These are phyloP conservation scores for Arxiozyma heterogenica DNA, from an alignment of 1,139 yeast species.

Conservation along the genomic window DNA sequence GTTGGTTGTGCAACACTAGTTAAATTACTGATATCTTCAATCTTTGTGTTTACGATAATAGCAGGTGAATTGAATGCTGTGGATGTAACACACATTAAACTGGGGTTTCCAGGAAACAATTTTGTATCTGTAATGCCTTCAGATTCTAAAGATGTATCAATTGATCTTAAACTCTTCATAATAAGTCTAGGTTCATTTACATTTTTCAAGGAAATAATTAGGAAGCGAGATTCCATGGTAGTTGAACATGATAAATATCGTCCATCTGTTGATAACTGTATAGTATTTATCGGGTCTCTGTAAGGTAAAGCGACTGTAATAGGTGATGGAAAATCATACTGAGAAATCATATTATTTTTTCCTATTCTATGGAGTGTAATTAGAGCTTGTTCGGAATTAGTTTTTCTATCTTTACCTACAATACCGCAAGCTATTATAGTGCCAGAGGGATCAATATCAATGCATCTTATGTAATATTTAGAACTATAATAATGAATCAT, in stretches of 20 bases:
- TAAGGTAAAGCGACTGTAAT: constrained; percentile 76
- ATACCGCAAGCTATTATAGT: constrained; percentile 69
- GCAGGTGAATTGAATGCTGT: constrained; percentile 54
- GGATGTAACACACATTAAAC: constrained; percentile 50
- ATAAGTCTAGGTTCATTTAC: constrained; percentile 61
- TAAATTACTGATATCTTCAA: constrained; percentile 35
- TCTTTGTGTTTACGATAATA: constrained; percentile 49
- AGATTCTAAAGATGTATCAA: constrained; percentile 57
- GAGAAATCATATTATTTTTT: constrained; percentile 15
- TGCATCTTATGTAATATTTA: constrained; percentile 68
- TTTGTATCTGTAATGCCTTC: constrained; percentile 85
- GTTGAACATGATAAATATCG: constrained; percentile 74
- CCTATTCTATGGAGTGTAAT: constrained; percentile 50
- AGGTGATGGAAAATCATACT: constrained; percentile 32
- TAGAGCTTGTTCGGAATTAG: constrained; percentile 72
- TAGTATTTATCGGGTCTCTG: constrained; percentile 69
- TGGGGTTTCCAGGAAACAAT: constrained; percentile 52
- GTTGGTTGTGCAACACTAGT: constrained; percentile 46
- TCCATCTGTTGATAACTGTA: constrained; percentile 65
- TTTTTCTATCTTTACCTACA: constrained; percentile 63
- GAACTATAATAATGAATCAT: constrained; percentile 63
- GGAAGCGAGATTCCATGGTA: constrained; percentile 67
- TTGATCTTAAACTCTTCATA: constrained; percentile 52
- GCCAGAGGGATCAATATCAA: constrained; percentile 60
- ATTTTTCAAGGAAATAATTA: constrained; percentile 61